Percentiles rank a stretch among this genome's conserved stretches.
phyloP scores from a whole-genome alignment of 2,329 filamentous ascomycete species.

The Ophiostoma australiae region DNA sequence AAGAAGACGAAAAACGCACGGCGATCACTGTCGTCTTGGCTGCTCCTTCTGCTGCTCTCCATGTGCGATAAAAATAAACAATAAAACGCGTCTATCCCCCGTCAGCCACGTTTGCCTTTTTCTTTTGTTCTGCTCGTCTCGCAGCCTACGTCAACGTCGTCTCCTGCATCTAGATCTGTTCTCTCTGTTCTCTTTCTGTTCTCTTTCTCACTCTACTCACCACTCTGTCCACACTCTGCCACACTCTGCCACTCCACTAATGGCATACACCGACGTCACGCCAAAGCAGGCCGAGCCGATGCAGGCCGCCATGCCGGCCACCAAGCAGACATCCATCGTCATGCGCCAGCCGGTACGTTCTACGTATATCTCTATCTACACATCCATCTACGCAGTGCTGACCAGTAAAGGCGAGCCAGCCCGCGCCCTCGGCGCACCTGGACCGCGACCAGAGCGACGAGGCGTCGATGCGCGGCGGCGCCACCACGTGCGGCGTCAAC shows the following conservation, averaged over 20 bases:
- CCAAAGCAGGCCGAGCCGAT: constrained; percentile 8
- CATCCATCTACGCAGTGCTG: background rate
- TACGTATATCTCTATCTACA: background rate
- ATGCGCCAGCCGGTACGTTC: background rate
- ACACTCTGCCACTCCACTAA: no score
- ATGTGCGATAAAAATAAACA: no score
- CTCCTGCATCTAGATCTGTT: no score
- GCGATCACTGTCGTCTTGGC: background rate
- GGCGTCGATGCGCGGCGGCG: constrained; percentile 6
- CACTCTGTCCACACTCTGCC: background rate
- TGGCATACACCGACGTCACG: constrained; percentile 9
- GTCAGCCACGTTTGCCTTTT: background rate
- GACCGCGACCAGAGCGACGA: background rate
- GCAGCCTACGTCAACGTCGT: background rate
- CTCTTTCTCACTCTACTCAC: no score
- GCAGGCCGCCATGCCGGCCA: background rate
- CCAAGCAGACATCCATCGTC: background rate
- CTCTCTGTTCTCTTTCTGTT: no score
- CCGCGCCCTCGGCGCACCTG: background rate
- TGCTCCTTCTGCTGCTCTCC: background rate
- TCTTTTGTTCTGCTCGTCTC: background rate
- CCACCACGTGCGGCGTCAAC: constrained; percentile 1
- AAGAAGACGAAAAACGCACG: background rate
- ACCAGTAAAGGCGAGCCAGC: background rate
- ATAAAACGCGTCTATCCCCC: background rate